Percentiles rank a stretch among this genome's conserved stretches.
phyloP scores from a whole-genome alignment of 495 filamentous ascomycete species.

The Aspergillus steynii region DNA sequence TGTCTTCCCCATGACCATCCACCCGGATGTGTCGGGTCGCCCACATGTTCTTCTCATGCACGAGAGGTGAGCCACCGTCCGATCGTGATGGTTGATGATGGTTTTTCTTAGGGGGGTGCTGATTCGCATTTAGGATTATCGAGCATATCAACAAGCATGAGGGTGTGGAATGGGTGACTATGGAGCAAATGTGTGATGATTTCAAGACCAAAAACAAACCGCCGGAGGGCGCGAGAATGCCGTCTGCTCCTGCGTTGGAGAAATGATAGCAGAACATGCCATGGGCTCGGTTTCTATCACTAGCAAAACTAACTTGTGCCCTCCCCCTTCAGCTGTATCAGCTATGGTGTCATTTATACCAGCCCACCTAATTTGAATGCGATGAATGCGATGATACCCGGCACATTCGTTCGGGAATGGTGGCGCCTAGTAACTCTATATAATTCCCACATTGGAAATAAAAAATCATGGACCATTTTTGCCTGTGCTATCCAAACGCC shows the following conservation, averaged over 20 bases:
- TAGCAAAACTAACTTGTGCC: not conserved
- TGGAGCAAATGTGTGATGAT: conserved; percentile 68
- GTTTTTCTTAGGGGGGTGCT: not conserved
- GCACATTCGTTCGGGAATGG: too few relatives aligned
- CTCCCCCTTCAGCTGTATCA: not conserved
- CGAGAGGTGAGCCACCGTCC: conserved; percentile 39
- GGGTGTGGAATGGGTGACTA: conserved; percentile 73
- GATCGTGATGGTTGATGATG: not conserved
- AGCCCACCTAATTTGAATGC: not conserved
- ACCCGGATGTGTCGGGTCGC: conserved; percentile 67
- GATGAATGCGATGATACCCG: not conserved
- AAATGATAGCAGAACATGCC: conserved; percentile 5
- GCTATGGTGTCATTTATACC: not conserved
- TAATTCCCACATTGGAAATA: not conserved
- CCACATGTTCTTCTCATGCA: conserved; percentile 71
- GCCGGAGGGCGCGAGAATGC: conserved; percentile 65
- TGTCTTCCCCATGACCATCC: conserved; percentile 69
- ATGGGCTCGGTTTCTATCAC: not conserved
- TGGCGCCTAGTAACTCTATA: too few relatives aligned
- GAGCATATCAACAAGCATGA: conserved; percentile 73
- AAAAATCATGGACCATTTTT: conserved; percentile 3
- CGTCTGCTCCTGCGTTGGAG: conserved; percentile 39
- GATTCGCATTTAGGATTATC: conserved; percentile 50
- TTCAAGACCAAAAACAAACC: conserved; percentile 70
- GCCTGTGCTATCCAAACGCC: conserved; percentile 11